phyloP scores from a whole-genome alignment of 441 rosid genomes.

The Adansonia gregorii region DNA sequence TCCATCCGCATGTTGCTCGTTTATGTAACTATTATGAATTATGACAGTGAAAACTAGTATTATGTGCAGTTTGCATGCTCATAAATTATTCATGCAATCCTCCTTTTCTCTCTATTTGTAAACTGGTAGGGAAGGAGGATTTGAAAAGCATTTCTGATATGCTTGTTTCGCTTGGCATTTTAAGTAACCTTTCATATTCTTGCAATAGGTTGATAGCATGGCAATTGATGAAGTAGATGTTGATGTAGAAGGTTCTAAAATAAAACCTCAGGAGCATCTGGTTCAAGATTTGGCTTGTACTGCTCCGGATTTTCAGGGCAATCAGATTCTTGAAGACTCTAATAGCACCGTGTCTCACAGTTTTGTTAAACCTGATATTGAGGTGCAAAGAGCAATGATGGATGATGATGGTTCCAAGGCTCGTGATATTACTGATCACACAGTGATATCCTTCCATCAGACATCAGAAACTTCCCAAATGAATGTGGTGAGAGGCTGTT shows the following conservation, averaged over 20 bases:
- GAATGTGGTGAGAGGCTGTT: slow-evolving; percentile 36
- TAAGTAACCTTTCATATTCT: slow-evolving; percentile 33
- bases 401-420: slow-evolving; percentile 35
- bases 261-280: slow-evolving; percentile 41
- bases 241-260: slow-evolving; percentile 36
- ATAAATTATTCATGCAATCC: neutral
- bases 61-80: neutral
- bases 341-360: slow-evolving; percentile 30
- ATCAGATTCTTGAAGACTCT: slow-evolving; percentile 37
- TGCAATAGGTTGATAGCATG: slow-evolving; percentile 47
- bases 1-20: neutral
- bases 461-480: slow-evolving; percentile 38
- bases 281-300: slow-evolving; percentile 30
- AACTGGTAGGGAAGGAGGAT: slow-evolving; percentile 7
- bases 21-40: neutral
- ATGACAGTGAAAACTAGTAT: slow-evolving; percentile 15
- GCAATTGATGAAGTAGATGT: slow-evolving; percentile 36
- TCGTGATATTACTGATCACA: slow-evolving; percentile 40
- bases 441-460: slow-evolving; percentile 35
- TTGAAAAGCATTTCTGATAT: slow-evolving; percentile 10
- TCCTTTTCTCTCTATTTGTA: neutral
- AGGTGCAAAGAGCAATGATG: slow-evolving; percentile 40
- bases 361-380: slow-evolving; percentile 34
- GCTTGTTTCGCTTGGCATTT: slow-evolving; percentile 19
- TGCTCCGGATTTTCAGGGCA: slow-evolving; percentile 38